These are phyloP conservation scores for Coccomyxa sp. DNA, from an alignment of 139 green algal genomes.

Conservation along the genomic window DNA sequence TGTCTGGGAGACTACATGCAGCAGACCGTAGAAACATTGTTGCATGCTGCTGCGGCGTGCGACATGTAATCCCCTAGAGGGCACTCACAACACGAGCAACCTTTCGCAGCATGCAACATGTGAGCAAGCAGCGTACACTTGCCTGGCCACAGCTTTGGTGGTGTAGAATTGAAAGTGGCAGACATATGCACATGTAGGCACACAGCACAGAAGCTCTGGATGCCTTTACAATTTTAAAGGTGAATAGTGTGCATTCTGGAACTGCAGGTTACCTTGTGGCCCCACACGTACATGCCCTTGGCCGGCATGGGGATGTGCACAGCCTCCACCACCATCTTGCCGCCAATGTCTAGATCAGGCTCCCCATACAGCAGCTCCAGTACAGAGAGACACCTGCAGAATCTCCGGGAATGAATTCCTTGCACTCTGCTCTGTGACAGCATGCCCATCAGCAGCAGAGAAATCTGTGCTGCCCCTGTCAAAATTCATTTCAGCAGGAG, in stretches of 20 bases:
- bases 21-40: neutral
- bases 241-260: neutral
- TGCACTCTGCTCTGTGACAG: neutral
- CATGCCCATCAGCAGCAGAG: neutral
- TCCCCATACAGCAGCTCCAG: neutral
- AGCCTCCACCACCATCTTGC: conserved; percentile 16
- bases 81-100: neutral
- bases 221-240: neutral
- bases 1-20: neutral
- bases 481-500: neutral
- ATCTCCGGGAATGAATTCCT: neutral
- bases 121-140: neutral
- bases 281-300: conserved; percentile 27
- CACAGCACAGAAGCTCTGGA: neutral
- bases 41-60: neutral
- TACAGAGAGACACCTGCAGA: conserved; percentile 2
- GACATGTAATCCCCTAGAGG: neutral
- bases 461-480: neutral
- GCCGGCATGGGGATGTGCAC: conserved; percentile 6
- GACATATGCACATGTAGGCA: neutral
- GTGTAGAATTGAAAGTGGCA: too few species aligned
- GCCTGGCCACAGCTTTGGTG: neutral
- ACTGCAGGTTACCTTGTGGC: conserved; percentile 15
- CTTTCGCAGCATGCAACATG: neutral
- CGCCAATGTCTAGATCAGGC: neutral